Percentiles rank a stretch among this genome's conserved stretches.
These are phyloP conservation scores for Kuraishia cidri DNA, from an alignment of 805 yeast genomes.

Conservation along the genomic window DNA sequence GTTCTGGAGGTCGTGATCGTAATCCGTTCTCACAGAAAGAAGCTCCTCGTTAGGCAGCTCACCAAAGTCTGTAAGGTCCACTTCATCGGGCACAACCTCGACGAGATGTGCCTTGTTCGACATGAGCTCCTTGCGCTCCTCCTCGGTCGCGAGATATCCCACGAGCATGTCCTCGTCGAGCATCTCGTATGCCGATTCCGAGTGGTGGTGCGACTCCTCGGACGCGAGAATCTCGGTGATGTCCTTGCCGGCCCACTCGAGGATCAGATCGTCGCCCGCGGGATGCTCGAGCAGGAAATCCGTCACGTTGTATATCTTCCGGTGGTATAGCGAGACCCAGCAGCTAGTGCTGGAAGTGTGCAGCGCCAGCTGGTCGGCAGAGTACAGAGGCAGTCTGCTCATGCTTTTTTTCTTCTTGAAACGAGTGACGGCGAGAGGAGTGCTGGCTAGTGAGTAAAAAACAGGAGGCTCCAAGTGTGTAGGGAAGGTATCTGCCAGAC, in stretches of 20 bases:
- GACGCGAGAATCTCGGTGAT: conserved; percentile 73
- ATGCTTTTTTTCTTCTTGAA: too few species aligned
- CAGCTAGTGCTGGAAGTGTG: conserved; percentile 52
- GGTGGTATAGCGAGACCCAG: conserved; percentile 73
- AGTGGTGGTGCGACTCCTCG: conserved; percentile 61
- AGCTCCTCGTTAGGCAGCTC: conserved; percentile 68
- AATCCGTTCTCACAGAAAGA: conserved; percentile 74
- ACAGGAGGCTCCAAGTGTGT: too few species aligned
- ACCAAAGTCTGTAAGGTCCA: conserved; percentile 48
- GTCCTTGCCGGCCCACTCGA: conserved; percentile 52
- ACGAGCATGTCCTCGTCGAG: conserved; percentile 77
- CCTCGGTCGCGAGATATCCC: conserved; percentile 75
- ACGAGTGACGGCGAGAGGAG: too few species aligned
- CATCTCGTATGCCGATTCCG: conserved; percentile 84
- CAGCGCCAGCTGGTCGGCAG: conserved; percentile 38
- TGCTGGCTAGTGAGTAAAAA: too few species aligned
- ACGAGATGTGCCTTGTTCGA: conserved; percentile 50
- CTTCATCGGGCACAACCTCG: conserved; percentile 35
- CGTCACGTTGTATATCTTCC: conserved; percentile 83
- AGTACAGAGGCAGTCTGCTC: conserved; percentile 61
- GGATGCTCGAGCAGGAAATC: conserved; percentile 66
- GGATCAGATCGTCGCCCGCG: conserved; percentile 50
- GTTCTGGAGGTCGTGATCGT: conserved; percentile 53
- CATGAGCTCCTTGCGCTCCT: conserved; percentile 66
- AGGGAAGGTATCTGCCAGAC: too few species aligned